Evolutionary conservation across 768 basidiomycete species (phyloP), one percentile per base, ranked within the genome.

Genomic region (Collybia nuda): DNA sequence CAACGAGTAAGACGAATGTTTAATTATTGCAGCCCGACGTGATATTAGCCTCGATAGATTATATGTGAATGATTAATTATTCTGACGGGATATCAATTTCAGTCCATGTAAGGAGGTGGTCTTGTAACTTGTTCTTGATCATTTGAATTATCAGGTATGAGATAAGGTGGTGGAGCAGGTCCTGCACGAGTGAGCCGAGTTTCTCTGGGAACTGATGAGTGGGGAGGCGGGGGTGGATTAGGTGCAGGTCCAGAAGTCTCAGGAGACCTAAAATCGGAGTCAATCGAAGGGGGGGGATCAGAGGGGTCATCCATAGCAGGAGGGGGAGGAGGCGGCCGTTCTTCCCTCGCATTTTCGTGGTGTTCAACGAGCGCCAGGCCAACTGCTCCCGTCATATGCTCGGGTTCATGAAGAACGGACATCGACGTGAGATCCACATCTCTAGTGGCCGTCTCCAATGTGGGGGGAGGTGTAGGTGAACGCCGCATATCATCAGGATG

Each of bases 241-340:
- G 68, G 65, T 28, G 63, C 56, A 37, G 63, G 70, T 48, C 63
- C 61, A 37, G 69, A 54, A n/a, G 60, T 57, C 29, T 67, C 69
- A n/a, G 78, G 80, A 14, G 75, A 75, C 48, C 79, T 76, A 60
- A 86, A 90, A 43, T 84, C 86, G 7, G 88, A 90, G 66, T 93
- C 88, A 58, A 93, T 93, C 5, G 88, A 89, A 11, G 91, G 91
- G 4, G 91, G 91, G 18, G 90, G 91, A 63, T 93, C 91, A 2
- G 84, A 85, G 18, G 91, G 91, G 65, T 93, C 91, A 59, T 93
- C 91, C 73, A 92, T 78, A 28, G 85, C 83, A 15, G 86, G 86
- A 0, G 90, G 86, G 0, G 90, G 89, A 0, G 90, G 91, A 0
- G 88, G 90, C 1, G 77, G 82, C 19, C 71, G 67, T 39, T 73